Percentiles rank a stretch among this genome's conserved stretches.
These are phyloP conservation scores for Wickerhamomyces subpelliculosus DNA, from an alignment of 805 yeast genomes.

Conservation along the genomic window DNA sequence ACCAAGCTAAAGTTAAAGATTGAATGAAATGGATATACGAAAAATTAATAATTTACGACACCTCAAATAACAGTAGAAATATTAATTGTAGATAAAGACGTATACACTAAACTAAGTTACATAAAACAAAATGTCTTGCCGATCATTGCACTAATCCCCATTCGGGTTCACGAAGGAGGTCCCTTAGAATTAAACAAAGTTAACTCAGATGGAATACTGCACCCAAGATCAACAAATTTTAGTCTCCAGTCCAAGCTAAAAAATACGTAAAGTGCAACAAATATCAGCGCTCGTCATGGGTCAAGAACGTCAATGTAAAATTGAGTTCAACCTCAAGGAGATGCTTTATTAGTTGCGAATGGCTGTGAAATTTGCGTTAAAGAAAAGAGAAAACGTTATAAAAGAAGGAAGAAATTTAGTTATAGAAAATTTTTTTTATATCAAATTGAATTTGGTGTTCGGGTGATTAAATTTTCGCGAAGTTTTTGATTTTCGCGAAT, in stretches of 20 bases:
- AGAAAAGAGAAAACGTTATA: slow-evolving; percentile 6
- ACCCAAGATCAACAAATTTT: slow-evolving; percentile 61
- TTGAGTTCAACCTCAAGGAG: slow-evolving; percentile 63
- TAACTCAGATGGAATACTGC: slow-evolving; percentile 57
- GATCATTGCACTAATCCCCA: slow-evolving; percentile 55
- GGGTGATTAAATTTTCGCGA: no score
- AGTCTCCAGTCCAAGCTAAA: slow-evolving; percentile 53
- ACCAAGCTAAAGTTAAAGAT: slow-evolving; percentile 21
- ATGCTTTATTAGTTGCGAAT: slow-evolving; percentile 52
- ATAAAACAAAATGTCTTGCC: slow-evolving; percentile 25
- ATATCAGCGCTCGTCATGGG: slow-evolving; percentile 64
- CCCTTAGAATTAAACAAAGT: slow-evolving; percentile 49
- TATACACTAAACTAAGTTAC: slow-evolving; percentile 1
- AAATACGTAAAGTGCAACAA: slow-evolving; percentile 22
- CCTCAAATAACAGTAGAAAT: neutral
- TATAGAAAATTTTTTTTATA: neutral
- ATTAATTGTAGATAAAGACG: neutral
- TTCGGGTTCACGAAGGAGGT: slow-evolving; percentile 72
- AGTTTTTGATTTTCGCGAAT: no score
- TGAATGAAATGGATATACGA: neutral
- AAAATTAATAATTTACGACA: neutral
- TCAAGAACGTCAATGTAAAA: slow-evolving; percentile 23
- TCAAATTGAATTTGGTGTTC: neutral
- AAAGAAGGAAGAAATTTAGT: neutral
- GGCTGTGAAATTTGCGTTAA: slow-evolving; percentile 62